Base-by-base conservation (phyloP, 106 monocot genomes). In the Dactylorhiza incarnata region DNA sequence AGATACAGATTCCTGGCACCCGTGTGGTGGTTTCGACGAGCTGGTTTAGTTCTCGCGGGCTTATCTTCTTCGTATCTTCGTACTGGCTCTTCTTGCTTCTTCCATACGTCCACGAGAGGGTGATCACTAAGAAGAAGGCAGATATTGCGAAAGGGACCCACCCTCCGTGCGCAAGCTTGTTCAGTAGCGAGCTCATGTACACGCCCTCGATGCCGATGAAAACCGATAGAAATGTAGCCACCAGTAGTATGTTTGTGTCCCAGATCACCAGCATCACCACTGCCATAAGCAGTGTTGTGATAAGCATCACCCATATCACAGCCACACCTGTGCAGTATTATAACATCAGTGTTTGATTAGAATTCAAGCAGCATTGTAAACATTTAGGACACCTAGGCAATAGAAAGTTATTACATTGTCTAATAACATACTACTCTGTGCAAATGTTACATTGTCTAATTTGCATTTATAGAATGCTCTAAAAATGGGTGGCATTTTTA, bases 131-230 rank as follows among this genome's bases (percentile, higher is more conserved):
- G 73, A 88, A 79, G 48, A 88, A 73, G n/a, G 81, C 76, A 7
- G 91, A 77, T 9, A 91, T 86, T 7, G 84, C 86, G 49, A 91
- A 86, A n/a, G 91, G 88, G 29, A 91, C 82, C 88, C 88, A 91
- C 2, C 86, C 88, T n/a, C 91, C 91, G 23, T 82, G 45, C 2
- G 74, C 23, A 19, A 91, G 8, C 73, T 91, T 91, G 58, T 69
- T 77, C 52, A 88, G 22, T 4, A 91, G 49, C 4, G 91, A 81
- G 19, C 78, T 80, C 80, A 88, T 77, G 73, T 86, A 86, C 14
- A 56, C 19, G 5, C 85, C 84, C 76, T 91, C 91, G 2, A 91
- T 74, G 50, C 65, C 7, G 6, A 84, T 0, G 50, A 76, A 91
- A 16, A 84, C 20, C 0, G 76, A 6, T 1, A 84, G 48, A 70